phyloP scores from a whole-genome alignment of 2,329 filamentous ascomycete species.

The Gliomastix tumulicola region DNA sequence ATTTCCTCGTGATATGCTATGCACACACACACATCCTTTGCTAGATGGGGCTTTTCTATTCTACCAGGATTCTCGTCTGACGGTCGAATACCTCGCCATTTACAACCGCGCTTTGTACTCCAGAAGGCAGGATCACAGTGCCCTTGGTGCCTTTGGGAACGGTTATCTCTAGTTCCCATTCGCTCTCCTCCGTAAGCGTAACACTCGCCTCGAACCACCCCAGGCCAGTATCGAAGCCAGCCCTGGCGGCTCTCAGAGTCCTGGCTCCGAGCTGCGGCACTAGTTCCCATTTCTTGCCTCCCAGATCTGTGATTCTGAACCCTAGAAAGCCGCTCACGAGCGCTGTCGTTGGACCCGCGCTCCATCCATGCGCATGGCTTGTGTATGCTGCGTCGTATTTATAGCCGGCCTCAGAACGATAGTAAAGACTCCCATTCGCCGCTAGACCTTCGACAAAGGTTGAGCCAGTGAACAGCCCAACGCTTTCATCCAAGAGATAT shows the following conservation, averaged over 20 bases:
- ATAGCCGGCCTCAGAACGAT: conserved; percentile 20
- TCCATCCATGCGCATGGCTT: conserved; percentile 25
- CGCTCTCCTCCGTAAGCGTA: background rate
- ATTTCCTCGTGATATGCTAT: no score
- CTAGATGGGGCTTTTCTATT: no score
- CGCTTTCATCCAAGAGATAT: conserved; percentile 6
- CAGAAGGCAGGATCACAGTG: no score
- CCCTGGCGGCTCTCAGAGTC: background rate
- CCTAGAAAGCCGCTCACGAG: conserved; percentile 6
- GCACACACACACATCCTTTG: no score
- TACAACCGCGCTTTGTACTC: no score
- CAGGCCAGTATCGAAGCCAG: conserved; percentile 2
- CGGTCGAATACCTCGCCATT: no score
- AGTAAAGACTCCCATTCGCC: conserved; percentile 26
- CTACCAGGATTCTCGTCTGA: no score
- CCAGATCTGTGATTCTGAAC: background rate
- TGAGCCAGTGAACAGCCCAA: conserved; percentile 18
- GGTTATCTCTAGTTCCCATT: background rate
- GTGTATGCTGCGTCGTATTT: conserved; percentile 21
- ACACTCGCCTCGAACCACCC: conserved; percentile 3
- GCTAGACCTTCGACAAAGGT: conserved; percentile 26
- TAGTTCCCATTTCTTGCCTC: background rate
- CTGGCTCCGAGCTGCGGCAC: background rate
- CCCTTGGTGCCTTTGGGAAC: background rate
- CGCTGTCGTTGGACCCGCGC: conserved; percentile 17